Percentiles rank a stretch among this genome's conserved stretches.
phyloP scores from a whole-genome alignment of 1,284 basidiomycete genomes.

The Hemileia vastatrix region DNA sequence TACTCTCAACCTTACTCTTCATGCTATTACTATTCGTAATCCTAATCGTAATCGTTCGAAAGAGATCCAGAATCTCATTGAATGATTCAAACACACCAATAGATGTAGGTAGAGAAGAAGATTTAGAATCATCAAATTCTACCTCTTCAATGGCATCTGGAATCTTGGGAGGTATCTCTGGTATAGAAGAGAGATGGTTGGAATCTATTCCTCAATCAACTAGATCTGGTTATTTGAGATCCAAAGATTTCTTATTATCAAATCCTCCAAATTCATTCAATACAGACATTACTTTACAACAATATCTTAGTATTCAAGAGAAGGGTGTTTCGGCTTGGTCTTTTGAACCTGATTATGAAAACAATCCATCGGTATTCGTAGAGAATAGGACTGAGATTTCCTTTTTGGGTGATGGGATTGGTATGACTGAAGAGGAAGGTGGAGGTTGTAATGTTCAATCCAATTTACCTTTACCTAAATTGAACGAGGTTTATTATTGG shows the following conservation, averaged over 20 bases:
- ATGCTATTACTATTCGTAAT: constrained; percentile 37
- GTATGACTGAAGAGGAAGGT: constrained; percentile 42
- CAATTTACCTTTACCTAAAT: constrained; percentile 42
- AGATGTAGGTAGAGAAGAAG: constrained; percentile 36
- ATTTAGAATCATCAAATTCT: not conserved
- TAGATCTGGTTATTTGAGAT: constrained; percentile 35
- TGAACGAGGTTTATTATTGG: constrained; percentile 45
- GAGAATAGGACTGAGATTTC: constrained; percentile 42
- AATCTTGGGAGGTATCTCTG: constrained; percentile 30
- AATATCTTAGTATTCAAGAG: constrained; percentile 43
- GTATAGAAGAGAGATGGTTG: constrained; percentile 39
- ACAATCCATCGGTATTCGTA: constrained; percentile 40
- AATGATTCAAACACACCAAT: constrained; percentile 35
- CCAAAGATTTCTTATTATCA: constrained; percentile 37
- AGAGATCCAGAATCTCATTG: constrained; percentile 35
- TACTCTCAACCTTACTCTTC: constrained; percentile 38
- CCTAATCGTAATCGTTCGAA: constrained; percentile 36
- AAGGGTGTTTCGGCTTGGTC: constrained; percentile 44
- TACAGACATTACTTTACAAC: constrained; percentile 43
- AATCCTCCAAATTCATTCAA: constrained; percentile 35
- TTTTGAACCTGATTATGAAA: constrained; percentile 43
- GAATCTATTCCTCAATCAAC: constrained; percentile 32
- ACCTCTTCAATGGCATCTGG: too few species aligned
- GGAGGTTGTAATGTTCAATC: constrained; percentile 41
- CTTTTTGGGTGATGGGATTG: constrained; percentile 41